Evolutionary conservation across 129 eudicot species (phyloP).

Genomic region (Deinandra increscens): DNA sequence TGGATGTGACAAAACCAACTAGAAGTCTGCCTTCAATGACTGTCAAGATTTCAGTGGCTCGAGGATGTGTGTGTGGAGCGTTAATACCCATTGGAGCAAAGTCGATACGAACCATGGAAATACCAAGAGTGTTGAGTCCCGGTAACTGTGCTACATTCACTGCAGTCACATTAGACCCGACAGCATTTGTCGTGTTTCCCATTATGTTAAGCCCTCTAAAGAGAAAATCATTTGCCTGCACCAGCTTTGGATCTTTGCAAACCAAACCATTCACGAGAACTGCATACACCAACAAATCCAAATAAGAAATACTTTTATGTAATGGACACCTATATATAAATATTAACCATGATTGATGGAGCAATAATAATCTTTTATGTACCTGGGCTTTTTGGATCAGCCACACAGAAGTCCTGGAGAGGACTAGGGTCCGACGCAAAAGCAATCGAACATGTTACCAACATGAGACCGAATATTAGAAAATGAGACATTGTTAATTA

Average conservation of each 20-base stretch:
- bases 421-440: too few species aligned
- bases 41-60: conserved; percentile 33
- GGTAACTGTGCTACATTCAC: conserved; percentile 30
- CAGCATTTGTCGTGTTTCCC: conserved; percentile 33
- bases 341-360: too few species aligned
- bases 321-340: too few species aligned
- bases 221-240: conserved; percentile 28
- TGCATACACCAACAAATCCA: too few species aligned
- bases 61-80: conserved; percentile 31
- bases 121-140: conserved; percentile 45
- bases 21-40: conserved; percentile 30
- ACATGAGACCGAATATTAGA: too few species aligned
- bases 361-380: too few species aligned
- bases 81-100: conserved; percentile 31
- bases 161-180: conserved; percentile 34
- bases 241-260: conserved; percentile 27
- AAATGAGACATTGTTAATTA: too few species aligned
- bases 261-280: conserved; percentile 31
- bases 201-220: conserved; percentile 28
- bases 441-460: too few species aligned
- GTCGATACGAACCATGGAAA: conserved; percentile 41
- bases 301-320: too few species aligned
- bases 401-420: too few species aligned
- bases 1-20: conserved; percentile 41
- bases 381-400: too few species aligned